A percentile compares a stretch with the other conserved stretches of the same genome.
Evolutionary conservation across 2,329 filamentous ascomycete genomes (phyloP).

Genomic region (Venturiaceae sp.): DNA sequence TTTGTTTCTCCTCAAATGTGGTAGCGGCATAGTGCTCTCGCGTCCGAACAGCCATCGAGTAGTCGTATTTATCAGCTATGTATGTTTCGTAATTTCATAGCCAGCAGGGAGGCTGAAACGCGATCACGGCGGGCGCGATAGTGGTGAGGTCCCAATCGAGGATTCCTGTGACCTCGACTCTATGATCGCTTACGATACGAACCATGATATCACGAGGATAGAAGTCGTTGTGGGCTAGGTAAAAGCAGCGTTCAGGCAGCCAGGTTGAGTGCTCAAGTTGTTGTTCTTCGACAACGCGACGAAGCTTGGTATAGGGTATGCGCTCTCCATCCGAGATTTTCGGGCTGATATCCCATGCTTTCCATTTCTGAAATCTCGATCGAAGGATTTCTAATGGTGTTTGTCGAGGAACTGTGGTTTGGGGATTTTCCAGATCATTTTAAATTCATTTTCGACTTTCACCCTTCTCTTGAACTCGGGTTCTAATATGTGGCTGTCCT

Average conservation of each 20-base stretch:
- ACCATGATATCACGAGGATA: conserved; percentile 14
- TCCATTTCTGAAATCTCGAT: not conserved
- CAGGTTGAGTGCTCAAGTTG: not conserved
- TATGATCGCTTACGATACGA: conserved; percentile 6
- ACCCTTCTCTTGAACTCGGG: too few relatives aligned
- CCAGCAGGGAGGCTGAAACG: conserved; percentile 13
- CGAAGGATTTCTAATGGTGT: not conserved
- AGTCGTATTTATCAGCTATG: not conserved
- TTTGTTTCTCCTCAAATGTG: not conserved
- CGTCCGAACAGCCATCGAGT: not conserved
- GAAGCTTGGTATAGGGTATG: not conserved
- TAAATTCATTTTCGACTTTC: too few relatives aligned
- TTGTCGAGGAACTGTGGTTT: not conserved
- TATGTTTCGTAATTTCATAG: conserved; percentile 13
- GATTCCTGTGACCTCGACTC: conserved; percentile 14
- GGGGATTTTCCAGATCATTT: not conserved
- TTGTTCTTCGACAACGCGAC: not conserved
- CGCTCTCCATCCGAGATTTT: not conserved
- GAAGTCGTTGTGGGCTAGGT: conserved; percentile 11
- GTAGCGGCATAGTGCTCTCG: not conserved
- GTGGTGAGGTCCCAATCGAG: conserved; percentile 15
- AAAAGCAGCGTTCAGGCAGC: not conserved
- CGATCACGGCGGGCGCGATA: conserved; percentile 15
- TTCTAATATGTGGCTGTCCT: too few relatives aligned
- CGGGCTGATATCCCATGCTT: not conserved